Evolutionary conservation across 305 asterid genomes (phyloP).

Genomic region (Solanum chacoense): DNA sequence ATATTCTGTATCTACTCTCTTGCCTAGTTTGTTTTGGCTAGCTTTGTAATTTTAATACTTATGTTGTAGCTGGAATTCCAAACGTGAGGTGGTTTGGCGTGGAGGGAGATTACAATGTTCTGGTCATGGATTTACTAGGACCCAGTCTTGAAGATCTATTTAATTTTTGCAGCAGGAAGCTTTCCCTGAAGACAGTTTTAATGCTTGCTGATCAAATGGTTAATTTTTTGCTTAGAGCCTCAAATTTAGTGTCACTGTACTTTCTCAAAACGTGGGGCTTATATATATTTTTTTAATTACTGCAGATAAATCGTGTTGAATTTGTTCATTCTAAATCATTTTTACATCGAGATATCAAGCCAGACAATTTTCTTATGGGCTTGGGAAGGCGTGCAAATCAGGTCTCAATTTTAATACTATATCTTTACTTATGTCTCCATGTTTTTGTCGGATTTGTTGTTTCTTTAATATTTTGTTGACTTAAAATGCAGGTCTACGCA

Average conservation of each 20-base stretch:
- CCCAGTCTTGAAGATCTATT: constrained; percentile 42
- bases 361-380: constrained; percentile 98
- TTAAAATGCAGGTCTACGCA: constrained; percentile 52
- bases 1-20: not conserved
- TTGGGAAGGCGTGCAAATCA: constrained; percentile 93
- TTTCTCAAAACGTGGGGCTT: not conserved
- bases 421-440: not conserved
- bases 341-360: constrained; percentile 93
- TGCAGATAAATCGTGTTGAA: constrained; percentile 63
- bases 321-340: constrained; percentile 85
- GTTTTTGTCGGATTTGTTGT: not conserved
- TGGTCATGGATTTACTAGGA: constrained; percentile 44
- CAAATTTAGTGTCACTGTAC: not conserved
- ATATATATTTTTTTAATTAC: not conserved
- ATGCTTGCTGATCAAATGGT: constrained; percentile 54
- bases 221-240: not conserved
- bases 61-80: constrained; percentile 31
- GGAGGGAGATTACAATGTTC: constrained; percentile 39
- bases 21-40: not conserved
- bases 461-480: not conserved
- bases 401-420: constrained; percentile 21
- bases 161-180: constrained; percentile 39
- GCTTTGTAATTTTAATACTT: not conserved
- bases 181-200: constrained; percentile 39
- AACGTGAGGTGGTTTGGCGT: constrained; percentile 36